These are phyloP conservation scores for Suillus hirtellus DNA, from an alignment of 768 basidiomycete species.

Conservation along the genomic window DNA sequence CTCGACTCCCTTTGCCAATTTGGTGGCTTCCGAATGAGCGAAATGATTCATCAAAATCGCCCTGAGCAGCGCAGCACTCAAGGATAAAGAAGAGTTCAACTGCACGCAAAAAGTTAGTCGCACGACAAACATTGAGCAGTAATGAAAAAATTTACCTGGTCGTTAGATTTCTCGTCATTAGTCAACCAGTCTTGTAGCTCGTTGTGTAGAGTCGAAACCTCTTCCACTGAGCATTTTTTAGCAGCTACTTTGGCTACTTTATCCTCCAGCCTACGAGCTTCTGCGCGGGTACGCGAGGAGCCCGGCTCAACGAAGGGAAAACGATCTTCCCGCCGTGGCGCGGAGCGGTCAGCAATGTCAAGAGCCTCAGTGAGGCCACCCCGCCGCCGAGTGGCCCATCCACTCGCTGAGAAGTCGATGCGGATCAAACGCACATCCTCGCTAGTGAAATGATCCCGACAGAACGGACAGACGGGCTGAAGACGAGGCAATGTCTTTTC, in stretches of 20 bases:
- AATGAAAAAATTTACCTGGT: constrained; percentile 49
- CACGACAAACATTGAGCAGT: constrained; percentile 7
- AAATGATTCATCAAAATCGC: constrained; percentile 83
- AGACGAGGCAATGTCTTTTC: constrained; percentile 76
- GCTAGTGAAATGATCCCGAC: constrained; percentile 70
- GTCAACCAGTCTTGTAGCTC: constrained; percentile 78
- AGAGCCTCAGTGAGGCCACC: constrained; percentile 48
- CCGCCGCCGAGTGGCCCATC: constrained; percentile 64
- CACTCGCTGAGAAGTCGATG: constrained; percentile 70
- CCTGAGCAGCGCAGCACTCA: constrained; percentile 77
- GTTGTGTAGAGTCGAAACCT: constrained; percentile 74
- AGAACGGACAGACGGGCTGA: constrained; percentile 81
- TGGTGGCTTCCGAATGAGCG: constrained; percentile 76
- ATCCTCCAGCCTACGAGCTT: constrained; percentile 71
- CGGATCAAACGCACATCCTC: constrained; percentile 76
- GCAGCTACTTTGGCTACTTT: constrained; percentile 77
- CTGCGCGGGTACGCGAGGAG: constrained; percentile 44
- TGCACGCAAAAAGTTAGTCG: constrained; percentile 29
- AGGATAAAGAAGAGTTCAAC: constrained; percentile 61
- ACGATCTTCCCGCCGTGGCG: constrained; percentile 49
- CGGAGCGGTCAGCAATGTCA: constrained; percentile 41
- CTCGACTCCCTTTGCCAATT: constrained; percentile 64
- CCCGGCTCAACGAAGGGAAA: constrained; percentile 47
- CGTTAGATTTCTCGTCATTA: constrained; percentile 57
- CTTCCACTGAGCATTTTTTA: constrained; percentile 87